Conservation (phyloP, 495 filamentous ascomycete genomes). For the Aspergillus sclerotioniger region DNA sequence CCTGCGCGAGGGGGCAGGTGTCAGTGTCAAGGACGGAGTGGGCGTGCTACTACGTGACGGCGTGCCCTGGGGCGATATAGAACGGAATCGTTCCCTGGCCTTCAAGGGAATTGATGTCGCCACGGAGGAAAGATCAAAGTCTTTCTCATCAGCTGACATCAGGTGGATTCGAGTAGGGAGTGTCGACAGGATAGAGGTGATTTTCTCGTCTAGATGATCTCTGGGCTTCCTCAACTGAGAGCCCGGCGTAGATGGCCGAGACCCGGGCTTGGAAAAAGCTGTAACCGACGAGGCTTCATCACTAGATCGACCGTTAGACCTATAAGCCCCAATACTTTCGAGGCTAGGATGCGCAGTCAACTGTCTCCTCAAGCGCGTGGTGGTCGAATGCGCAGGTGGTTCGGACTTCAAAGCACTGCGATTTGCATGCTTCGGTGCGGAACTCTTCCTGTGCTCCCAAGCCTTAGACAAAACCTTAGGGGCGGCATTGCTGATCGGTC, state of each 20-base stretch:
- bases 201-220: conserved; percentile 78
- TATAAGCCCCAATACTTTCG: conserved; percentile 37
- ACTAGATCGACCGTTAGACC: conserved; percentile 12
- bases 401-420: conserved; percentile 14
- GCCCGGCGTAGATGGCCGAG: conserved; percentile 32
- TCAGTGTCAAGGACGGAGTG: conserved; percentile 68
- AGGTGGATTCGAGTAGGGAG: conserved; percentile 81
- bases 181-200: conserved; percentile 75
- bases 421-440: conserved; percentile 17
- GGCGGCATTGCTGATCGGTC: not conserved
- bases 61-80: conserved; percentile 36
- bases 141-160: conserved; percentile 44
- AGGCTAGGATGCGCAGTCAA: conserved; percentile 39
- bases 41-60: conserved; percentile 48
- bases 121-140: conserved; percentile 34
- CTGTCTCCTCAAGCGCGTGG: conserved; percentile 29
- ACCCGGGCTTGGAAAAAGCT: conserved; percentile 19
- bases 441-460: conserved; percentile 17
- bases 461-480: conserved; percentile 8
- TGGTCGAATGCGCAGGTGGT: conserved; percentile 26
- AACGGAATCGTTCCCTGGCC: conserved; percentile 30
- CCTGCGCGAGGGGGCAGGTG: conserved; percentile 51
- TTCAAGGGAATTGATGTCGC: conserved; percentile 40
- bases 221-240: conserved; percentile 46
- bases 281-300: not conserved